Conservation (phyloP, 2,329 filamentous ascomycete genomes). For the Sporothrix brasiliensis region DNA sequence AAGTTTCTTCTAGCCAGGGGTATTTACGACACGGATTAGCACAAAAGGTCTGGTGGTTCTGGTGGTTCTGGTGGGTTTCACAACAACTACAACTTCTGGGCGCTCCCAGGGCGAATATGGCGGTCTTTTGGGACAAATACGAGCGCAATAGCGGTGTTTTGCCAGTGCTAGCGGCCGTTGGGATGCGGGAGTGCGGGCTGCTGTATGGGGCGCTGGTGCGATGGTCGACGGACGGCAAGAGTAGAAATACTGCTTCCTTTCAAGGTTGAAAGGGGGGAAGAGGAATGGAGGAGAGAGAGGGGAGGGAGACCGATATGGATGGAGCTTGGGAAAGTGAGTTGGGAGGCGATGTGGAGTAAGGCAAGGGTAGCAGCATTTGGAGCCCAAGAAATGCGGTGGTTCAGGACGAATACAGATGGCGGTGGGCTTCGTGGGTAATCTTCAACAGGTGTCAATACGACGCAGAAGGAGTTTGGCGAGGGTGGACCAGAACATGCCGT, state of each 20-base stretch:
- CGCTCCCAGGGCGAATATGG: not conserved
- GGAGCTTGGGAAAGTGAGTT: slow-evolving; percentile 12
- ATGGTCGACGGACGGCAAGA: not conserved
- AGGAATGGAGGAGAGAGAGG: not conserved
- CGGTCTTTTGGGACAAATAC: not conserved
- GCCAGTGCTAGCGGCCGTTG: slow-evolving; percentile 25
- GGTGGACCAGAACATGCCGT: no score
- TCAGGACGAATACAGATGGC: not conserved
- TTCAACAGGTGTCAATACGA: slow-evolving; percentile 1
- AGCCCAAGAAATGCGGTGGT: slow-evolving; percentile 13
- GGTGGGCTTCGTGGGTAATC: slow-evolving; percentile 6
- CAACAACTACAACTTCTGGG: not conserved
- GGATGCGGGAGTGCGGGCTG: not conserved
- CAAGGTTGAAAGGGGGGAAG: not conserved
- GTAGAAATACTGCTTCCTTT: not conserved
- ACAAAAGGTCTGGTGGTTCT: not conserved
- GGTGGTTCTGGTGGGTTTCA: not conserved
- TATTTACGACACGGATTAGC: slow-evolving; percentile 3
- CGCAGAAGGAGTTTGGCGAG: not conserved
- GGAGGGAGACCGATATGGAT: not conserved
- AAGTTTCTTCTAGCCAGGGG: not conserved
- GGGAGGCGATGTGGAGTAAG: slow-evolving; percentile 26
- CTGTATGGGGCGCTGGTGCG: not conserved
- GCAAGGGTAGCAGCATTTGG: slow-evolving; percentile 22
- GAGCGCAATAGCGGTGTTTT: not conserved